Evolutionary conservation across 2,329 filamentous ascomycete species (phyloP), one percentile per base, ranked within the genome.

Genomic region (Nemania serpens): DNA sequence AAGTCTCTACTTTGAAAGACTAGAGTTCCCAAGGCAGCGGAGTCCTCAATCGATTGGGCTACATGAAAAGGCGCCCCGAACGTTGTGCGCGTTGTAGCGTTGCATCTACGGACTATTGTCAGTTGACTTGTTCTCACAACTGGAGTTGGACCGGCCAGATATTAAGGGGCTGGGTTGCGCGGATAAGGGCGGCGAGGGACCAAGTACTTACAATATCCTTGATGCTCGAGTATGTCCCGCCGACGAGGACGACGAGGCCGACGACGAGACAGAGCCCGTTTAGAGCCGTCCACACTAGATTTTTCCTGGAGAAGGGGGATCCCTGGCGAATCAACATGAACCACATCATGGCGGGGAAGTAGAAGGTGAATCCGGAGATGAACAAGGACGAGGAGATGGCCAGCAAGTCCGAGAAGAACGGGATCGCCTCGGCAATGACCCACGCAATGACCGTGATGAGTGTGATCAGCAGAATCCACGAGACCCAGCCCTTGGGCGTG

Each of bases 391-490:
- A 82, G 49, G 73, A 78, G 69, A 83, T 80, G 58, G 79, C 78
- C n/a, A 93, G 76, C 46, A 93, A 77, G 51, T 88, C 81, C 63
- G 84, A 84, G 77, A 93, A 93, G 72, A 88, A 87, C 2, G 90
- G 90, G 46, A 93, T 88, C 0, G 87, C 84, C 70, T 89, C 85
- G 13, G 89, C 89, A 65, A 93, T 87, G 66, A 92, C 73, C 82
- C 87, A 93, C 3, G 87, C 87, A 12, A 89, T 55, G 11, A 88
- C 53, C 77, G 89, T 92, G 45, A 88, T 73, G 49, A 73, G 66
- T 1, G 81, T 74, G 29, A 86, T 82, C 11, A 92, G 84, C 2
- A 60, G 76, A 13, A 87, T 70, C 90, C 90, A 91, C 25, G 72
- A 69, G 25, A 63, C 62, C 73, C 73, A 75, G 29, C 72, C 73